Evolutionary conservation across 768 basidiomycete species (phyloP).

Genomic region (Trichaptum fuscoviolaceum): DNA sequence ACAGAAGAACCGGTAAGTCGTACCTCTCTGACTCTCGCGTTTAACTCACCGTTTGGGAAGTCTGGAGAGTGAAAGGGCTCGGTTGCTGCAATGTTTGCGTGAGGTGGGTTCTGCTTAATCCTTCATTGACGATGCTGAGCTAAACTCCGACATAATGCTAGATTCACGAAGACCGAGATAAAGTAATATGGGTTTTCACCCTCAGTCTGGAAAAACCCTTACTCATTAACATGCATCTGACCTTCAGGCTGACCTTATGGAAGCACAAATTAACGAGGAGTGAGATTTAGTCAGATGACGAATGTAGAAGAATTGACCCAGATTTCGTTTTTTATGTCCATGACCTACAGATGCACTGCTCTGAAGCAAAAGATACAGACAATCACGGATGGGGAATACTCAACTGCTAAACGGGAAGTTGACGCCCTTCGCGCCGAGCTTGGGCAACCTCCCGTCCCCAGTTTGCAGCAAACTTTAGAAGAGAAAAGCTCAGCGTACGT

Average conservation of each 20-base stretch:
- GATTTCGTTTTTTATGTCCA: not conserved
- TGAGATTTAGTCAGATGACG: conserved; percentile 26
- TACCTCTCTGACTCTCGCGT: conserved; percentile 1
- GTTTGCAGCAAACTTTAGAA: conserved; percentile 66
- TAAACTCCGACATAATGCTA: conserved; percentile 22
- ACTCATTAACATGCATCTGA: conserved; percentile 9
- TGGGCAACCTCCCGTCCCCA: conserved; percentile 69
- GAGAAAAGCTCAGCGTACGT: conserved; percentile 57
- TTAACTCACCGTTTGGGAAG: conserved; percentile 29
- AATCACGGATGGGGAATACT: conserved; percentile 74
- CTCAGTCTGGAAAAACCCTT: conserved; percentile 2
- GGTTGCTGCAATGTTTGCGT: conserved; percentile 60
- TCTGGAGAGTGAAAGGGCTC: conserved; percentile 70
- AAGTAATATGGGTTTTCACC: conserved; percentile 29
- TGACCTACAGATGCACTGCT: conserved; percentile 49
- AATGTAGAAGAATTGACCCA: not conserved
- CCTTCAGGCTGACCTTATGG: conserved; percentile 58
- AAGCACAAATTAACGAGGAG: conserved; percentile 66
- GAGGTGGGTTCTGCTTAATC: conserved; percentile 42
- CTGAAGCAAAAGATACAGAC: conserved; percentile 59
- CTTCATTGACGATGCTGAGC: conserved; percentile 9
- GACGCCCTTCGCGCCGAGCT: conserved; percentile 72
- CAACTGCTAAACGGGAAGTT: conserved; percentile 68
- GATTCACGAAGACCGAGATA: conserved; percentile 82
- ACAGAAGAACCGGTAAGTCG: conserved; percentile 74